phyloP scores from a whole-genome alignment of 106 monocot species.

The Allium cepa region DNA sequence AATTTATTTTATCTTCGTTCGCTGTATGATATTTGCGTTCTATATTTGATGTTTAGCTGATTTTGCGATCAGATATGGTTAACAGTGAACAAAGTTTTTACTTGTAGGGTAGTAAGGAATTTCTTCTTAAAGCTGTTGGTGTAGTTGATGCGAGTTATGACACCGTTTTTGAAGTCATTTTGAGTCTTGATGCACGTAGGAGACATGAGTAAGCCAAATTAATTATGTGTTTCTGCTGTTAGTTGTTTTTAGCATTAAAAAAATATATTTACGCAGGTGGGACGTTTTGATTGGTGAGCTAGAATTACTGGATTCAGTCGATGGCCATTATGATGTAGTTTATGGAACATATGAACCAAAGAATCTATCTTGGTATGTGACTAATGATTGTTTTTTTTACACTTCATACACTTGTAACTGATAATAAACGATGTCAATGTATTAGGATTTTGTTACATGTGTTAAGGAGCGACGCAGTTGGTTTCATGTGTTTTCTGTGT shows the following conservation, averaged over 20 bases:
- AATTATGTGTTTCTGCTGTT: background rate
- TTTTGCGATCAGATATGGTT: too few species aligned
- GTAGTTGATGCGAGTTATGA: conserved; percentile 71
- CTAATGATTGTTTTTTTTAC: background rate
- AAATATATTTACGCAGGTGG: conserved; percentile 62
- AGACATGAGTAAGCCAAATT: conserved; percentile 76
- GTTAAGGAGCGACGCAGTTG: too few species aligned
- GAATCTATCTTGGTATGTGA: conserved; percentile 47
- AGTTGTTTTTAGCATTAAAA: too few species aligned
- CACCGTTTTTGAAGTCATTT: conserved; percentile 77
- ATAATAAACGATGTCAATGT: background rate
- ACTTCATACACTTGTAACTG: background rate
- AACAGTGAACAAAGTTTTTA: too few species aligned
- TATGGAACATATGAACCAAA: conserved; percentile 83
- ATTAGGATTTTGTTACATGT: too few species aligned
- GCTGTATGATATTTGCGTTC: too few species aligned
- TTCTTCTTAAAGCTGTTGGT: conserved; percentile 81
- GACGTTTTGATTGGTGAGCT: conserved; percentile 79
- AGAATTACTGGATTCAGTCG: conserved; percentile 54
- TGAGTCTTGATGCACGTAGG: conserved; percentile 60
- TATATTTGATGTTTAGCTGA: too few species aligned
- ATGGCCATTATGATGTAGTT: conserved; percentile 92
- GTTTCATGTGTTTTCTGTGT: too few species aligned
- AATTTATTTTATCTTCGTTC: too few species aligned
- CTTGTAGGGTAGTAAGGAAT: conserved; percentile 39